Conservation (phyloP, 1,284 basidiomycete species). For the Boletus putidus region DNA sequence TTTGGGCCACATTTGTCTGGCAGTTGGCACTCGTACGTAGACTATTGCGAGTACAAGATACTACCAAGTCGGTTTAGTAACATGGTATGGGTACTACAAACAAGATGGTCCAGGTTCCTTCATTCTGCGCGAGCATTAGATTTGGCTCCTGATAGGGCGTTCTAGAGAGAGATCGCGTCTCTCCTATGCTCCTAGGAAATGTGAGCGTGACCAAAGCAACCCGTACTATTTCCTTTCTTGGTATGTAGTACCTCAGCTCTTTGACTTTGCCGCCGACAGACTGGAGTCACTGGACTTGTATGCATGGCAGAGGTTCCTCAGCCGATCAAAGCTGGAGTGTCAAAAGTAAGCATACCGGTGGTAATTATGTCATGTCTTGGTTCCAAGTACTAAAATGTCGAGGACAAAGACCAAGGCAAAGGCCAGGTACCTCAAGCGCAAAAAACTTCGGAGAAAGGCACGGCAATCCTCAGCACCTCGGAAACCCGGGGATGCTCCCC, state of each 20-base stretch:
- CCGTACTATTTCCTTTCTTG: conserved; percentile 20
- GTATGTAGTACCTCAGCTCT: background rate
- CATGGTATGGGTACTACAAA: too few relatives aligned
- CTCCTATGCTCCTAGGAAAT: too few relatives aligned
- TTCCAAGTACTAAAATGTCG: background rate
- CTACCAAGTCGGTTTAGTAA: too few relatives aligned
- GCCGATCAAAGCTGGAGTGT: background rate
- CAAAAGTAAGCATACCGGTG: conserved; percentile 27
- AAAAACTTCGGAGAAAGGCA: conserved; percentile 33
- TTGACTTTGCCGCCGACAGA: background rate
- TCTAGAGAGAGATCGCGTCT: too few relatives aligned
- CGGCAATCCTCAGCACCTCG: conserved; percentile 27
- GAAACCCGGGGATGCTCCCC: conserved; percentile 4
- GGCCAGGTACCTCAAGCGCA: conserved; percentile 33
- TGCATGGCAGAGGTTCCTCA: conserved; percentile 21
- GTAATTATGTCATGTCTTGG: background rate
- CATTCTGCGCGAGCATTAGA: too few relatives aligned
- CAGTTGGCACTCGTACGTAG: too few relatives aligned
- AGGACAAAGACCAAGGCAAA: conserved; percentile 35
- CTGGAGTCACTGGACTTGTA: too few relatives aligned
- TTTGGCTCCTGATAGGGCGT: too few relatives aligned
- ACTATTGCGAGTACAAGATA: too few relatives aligned
- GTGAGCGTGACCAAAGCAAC: too few relatives aligned
- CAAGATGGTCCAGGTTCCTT: too few relatives aligned
- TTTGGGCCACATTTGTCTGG: too few relatives aligned